Conservation (phyloP, 2,329 filamentous ascomycete genomes). For the Colletotrichum sansevieriae region DNA sequence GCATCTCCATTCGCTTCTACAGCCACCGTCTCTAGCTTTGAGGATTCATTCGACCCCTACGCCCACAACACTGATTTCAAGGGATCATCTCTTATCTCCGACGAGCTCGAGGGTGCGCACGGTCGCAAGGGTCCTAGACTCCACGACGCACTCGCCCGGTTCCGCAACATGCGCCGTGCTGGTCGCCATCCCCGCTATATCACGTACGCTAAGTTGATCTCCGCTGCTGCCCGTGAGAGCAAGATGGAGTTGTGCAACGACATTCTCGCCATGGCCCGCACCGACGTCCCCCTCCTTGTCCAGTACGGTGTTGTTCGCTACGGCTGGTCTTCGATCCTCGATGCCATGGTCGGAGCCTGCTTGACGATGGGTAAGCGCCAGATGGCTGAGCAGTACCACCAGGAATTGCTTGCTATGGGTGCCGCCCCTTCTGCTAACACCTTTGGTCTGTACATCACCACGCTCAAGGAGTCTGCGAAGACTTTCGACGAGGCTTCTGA, state of each 20-base stretch:
- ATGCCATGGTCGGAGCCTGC: constrained; percentile 95
- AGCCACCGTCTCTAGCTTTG: constrained; percentile 71
- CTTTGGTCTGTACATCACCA: constrained; percentile 99
- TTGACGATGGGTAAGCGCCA: constrained; percentile 85
- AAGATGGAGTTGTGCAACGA: constrained; percentile 87
- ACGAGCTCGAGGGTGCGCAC: constrained; percentile 85
- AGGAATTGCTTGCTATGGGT: constrained; percentile 91
- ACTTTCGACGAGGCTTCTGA: constrained; percentile 98
- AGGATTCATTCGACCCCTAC: constrained; percentile 93
- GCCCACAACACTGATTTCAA: constrained; percentile 92
- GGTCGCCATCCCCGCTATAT: constrained; percentile 95
- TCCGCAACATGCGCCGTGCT: constrained; percentile 93
- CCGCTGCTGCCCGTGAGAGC: constrained; percentile 86
- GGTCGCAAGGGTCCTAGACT: constrained; percentile 80
- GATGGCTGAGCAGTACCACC: constrained; percentile 87
- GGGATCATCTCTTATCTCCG: constrained; percentile 90
- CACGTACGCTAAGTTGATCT: constrained; percentile 95
- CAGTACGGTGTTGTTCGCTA: constrained; percentile 92
- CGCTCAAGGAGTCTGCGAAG: constrained; percentile 95
- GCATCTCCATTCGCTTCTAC: constrained; percentile 68
- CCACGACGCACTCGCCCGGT: constrained; percentile 83
- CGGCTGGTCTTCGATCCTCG: constrained; percentile 95
- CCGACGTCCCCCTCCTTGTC: constrained; percentile 85
- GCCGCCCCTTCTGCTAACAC: constrained; percentile 96
- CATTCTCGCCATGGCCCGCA: constrained; percentile 88